Percentiles rank a stretch among this genome's conserved stretches.
Evolutionary conservation across 352 stramenopile genomes (phyloP).

Genomic region (Phytophthora multivora): DNA sequence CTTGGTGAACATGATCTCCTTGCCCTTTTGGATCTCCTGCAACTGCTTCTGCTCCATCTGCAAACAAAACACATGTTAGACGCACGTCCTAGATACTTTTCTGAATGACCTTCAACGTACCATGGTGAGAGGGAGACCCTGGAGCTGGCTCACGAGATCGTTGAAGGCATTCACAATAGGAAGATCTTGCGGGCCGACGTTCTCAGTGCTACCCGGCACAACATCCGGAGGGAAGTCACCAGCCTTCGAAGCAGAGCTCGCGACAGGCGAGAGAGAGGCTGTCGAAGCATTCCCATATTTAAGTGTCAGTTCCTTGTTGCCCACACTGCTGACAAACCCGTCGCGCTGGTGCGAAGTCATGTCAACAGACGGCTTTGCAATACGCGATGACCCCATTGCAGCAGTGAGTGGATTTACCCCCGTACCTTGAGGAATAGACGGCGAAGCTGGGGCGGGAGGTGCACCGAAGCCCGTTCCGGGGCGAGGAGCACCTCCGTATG

Average conservation of each 20-base stretch:
- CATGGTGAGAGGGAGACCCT: constrained; percentile 79
- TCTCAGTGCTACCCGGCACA: constrained; percentile 72
- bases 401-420: constrained; percentile 74
- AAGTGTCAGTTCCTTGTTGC: constrained; percentile 85
- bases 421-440: constrained; percentile 62
- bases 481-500: constrained; percentile 36
- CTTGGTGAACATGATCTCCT: constrained; percentile 89
- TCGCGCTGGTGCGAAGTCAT: constrained; percentile 85
- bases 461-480: constrained; percentile 44
- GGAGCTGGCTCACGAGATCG: constrained; percentile 75
- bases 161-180: constrained; percentile 84
- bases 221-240: constrained; percentile 49
- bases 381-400: constrained; percentile 70
- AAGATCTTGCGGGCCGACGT: constrained; percentile 73
- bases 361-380: constrained; percentile 81
- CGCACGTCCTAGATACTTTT: not conserved
- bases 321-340: constrained; percentile 83
- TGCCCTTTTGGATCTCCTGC: constrained; percentile 83
- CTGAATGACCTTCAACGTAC: constrained; percentile 44
- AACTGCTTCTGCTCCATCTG: constrained; percentile 90
- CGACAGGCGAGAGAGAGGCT: constrained; percentile 62
- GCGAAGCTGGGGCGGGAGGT: constrained; percentile 30
- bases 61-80: constrained; percentile 20
- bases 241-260: constrained; percentile 38
- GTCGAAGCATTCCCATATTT: constrained; percentile 87